Evolutionary conservation across 805 yeast genomes (phyloP).

Genomic region (Clavispora vitiphila): DNA sequence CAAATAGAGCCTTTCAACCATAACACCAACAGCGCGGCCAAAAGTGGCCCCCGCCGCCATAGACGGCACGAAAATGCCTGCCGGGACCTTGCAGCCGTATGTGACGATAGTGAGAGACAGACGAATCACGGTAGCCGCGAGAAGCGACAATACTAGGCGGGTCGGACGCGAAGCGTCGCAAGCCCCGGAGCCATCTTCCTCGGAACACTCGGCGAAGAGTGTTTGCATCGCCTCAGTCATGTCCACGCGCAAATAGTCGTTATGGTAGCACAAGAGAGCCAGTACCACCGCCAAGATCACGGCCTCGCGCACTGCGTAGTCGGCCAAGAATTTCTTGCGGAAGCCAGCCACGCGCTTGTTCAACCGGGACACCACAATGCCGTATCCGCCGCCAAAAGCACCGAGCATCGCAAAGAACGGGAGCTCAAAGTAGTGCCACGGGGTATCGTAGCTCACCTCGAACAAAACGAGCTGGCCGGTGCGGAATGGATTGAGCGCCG

Average conservation of each 20-base stretch:
- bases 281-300: conserved; percentile 61
- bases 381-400: conserved; percentile 87
- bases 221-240: conserved; percentile 96
- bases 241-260: conserved; percentile 73
- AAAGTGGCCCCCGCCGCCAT: conserved; percentile 96
- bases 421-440: conserved; percentile 84
- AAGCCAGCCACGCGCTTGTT: conserved; percentile 74
- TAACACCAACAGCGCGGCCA: conserved; percentile 80
- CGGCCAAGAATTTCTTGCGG: conserved; percentile 61
- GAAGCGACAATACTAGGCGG: conserved; percentile 46
- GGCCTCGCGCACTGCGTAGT: conserved; percentile 67
- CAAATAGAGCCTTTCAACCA: conserved; percentile 46
- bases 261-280: conserved; percentile 75
- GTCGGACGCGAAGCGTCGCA: conserved; percentile 27
- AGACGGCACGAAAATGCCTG: conserved; percentile 96
- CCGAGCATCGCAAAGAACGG: conserved; percentile 79
- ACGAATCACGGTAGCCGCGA: conserved; percentile 68
- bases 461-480: conserved; percentile 93
- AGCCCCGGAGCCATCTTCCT: conserved; percentile 36
- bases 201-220: conserved; percentile 76
- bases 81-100: conserved; percentile 91
- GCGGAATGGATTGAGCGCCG: conserved; percentile 83
- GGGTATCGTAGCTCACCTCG: conserved; percentile 79
- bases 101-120: conserved; percentile 72
- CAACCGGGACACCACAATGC: conserved; percentile 67